These are phyloP conservation scores for Agaricus bisporus DNA, from an alignment of 768 basidiomycete species.

Conservation along the genomic window DNA sequence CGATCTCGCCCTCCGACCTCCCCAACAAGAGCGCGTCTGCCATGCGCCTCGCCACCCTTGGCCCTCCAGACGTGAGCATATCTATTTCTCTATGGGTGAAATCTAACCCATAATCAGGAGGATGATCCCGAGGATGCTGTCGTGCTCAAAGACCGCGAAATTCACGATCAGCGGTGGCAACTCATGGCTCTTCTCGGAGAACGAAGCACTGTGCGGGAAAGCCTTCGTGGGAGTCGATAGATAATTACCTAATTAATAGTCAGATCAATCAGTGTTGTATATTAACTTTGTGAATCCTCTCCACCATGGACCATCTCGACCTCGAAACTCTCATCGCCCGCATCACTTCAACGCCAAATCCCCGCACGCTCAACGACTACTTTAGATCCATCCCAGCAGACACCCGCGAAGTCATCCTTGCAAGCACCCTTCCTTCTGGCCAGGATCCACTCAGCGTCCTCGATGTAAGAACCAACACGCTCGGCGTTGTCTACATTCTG, in stretches of 20 bases:
- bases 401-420: slow-evolving; percentile 48
- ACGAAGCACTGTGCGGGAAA: slow-evolving; percentile 65
- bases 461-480: slow-evolving; percentile 47
- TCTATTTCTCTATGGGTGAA: neutral
- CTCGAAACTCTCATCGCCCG: slow-evolving; percentile 16
- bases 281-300: too few species aligned
- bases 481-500: slow-evolving; percentile 71
- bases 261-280: too few species aligned
- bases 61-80: slow-evolving; percentile 19
- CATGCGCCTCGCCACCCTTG: slow-evolving; percentile 49
- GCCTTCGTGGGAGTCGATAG: slow-evolving; percentile 21
- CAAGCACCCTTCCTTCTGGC: slow-evolving; percentile 46
- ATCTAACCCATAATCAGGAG: slow-evolving; percentile 32
- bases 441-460: slow-evolving; percentile 65
- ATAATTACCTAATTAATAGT: slow-evolving; percentile 19
- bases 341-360: slow-evolving; percentile 38
- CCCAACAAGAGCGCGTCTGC: slow-evolving; percentile 77
- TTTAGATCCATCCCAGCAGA: slow-evolving; percentile 51
- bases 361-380: slow-evolving; percentile 31
- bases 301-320: slow-evolving; percentile 4
- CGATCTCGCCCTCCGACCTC: slow-evolving; percentile 68
- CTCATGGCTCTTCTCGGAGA: slow-evolving; percentile 70
- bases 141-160: slow-evolving; percentile 57
- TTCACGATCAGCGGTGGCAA: slow-evolving; percentile 70
- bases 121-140: slow-evolving; percentile 46